Evolutionary conservation across 73 alveolate species (phyloP), one percentile per base, ranked within the genome.

Genomic region (Stentor roeselii): DNA sequence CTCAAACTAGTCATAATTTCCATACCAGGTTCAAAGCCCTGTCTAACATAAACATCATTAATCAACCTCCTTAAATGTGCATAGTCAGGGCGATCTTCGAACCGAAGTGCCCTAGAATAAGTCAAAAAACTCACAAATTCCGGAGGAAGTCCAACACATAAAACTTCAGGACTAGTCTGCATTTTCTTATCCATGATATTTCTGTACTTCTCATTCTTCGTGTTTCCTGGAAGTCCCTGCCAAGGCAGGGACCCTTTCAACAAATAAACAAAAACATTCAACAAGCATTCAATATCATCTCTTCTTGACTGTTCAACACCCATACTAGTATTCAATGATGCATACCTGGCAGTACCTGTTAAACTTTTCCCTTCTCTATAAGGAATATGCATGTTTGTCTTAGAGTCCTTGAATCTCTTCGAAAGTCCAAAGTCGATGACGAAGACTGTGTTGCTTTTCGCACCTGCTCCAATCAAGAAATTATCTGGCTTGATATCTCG

Each of bases 271-370:
- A 94, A 36, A 1, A 92, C 95, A 88, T 94, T 92, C 30, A 95
- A 97, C n/a, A 92, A 78, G 36, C 95, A 76, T 83, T 94, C 98
- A 50, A 94, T 89, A 84, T 94, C 97, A 86, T 94, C 98, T 86
- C 97, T 90, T 86, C 98, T 90, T 60, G 93, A 85, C 84, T 93
- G 86, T 86, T 93, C 97, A 50, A 95, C 93, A 15, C 99, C 99
- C 39, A 96, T 88, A 92, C 93, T 98, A 15, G 98, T 90, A 88
- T 96, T 96, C 30, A 96, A 91, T 36, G 97, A 86, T 0, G 99
- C 98, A 87, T 96, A 94, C 82, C 98, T 86, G 1, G 96, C 99
- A 30, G 99, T 96, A 39, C 99, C n/a, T n/a, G n/a, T n/a, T n/a
- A n/a, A n/a, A n/a, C n/a, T n/a, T n/a, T n/a, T n/a, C n/a, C n/a